Percentiles rank a stretch among this genome's conserved stretches.
phyloP scores from a whole-genome alignment of 2,329 filamentous ascomycete species.

The Byssothecium circinans region DNA sequence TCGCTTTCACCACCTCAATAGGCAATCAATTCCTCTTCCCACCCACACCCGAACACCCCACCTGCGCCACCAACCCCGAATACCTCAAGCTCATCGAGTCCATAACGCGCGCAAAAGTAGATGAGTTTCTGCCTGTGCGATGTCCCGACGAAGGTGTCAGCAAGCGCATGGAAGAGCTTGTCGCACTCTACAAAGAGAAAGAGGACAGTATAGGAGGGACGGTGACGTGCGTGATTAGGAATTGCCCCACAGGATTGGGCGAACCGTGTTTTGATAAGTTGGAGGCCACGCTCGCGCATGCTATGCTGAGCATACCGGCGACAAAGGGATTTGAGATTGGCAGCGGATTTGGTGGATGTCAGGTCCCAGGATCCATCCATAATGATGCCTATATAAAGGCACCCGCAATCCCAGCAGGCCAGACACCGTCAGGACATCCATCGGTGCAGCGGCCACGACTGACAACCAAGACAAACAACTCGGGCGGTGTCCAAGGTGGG shows the following conservation, averaged over 20 bases:
- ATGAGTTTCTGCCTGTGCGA: conserved; percentile 81
- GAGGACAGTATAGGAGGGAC: conserved; percentile 92
- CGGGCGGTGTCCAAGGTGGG: conserved; percentile 90
- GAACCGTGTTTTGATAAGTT: conserved; percentile 96
- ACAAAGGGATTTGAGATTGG: conserved; percentile 96
- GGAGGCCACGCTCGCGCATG: conserved; percentile 86
- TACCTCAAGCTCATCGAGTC: conserved; percentile 74
- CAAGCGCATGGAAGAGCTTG: conserved; percentile 74
- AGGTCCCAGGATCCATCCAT: conserved; percentile 84
- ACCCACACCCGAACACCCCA: conserved; percentile 65
- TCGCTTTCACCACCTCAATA: conserved; percentile 85
- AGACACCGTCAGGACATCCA: conserved; percentile 45
- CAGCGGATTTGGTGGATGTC: conserved; percentile 84
- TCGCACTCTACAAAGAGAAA: conserved; percentile 75
- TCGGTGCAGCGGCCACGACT: conserved; percentile 59
- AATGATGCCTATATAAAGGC: conserved; percentile 82
- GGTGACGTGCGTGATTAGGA: conserved; percentile 89
- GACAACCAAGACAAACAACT: conserved; percentile 91
- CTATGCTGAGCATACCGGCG: conserved; percentile 92
- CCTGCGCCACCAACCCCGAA: conserved; percentile 71
- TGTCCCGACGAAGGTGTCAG: conserved; percentile 72
- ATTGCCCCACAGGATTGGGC: conserved; percentile 80
- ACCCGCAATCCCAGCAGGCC: conserved; percentile 50
- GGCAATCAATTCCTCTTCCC: conserved; percentile 78
- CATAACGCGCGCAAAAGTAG: conserved; percentile 75